Percentiles rank a stretch among this genome's conserved stretches.
phyloP scores from a whole-genome alignment of 2,329 filamentous ascomycete species.

The Fusarium newnesense region DNA sequence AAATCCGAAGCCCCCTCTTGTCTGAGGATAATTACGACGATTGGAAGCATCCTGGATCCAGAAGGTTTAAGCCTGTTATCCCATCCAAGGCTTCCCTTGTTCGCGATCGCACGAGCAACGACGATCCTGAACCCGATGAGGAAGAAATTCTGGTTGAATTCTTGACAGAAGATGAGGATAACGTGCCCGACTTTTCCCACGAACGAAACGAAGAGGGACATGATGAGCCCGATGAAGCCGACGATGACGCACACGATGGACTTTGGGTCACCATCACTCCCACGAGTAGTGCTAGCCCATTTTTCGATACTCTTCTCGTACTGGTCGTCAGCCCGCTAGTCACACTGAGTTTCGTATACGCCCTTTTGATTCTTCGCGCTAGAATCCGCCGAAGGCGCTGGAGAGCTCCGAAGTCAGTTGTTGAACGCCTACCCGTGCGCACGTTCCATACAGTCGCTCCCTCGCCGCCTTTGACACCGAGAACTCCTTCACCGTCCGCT shows the following conservation, averaged over 20 bases:
- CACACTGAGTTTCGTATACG: slow-evolving; percentile 92
- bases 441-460: slow-evolving; percentile 89
- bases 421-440: slow-evolving; percentile 92
- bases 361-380: slow-evolving; percentile 85
- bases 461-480: slow-evolving; percentile 63
- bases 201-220: slow-evolving; percentile 36
- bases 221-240: slow-evolving; percentile 28
- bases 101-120: neutral
- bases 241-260: slow-evolving; percentile 66
- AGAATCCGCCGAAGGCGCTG: slow-evolving; percentile 89
- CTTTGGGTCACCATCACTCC: slow-evolving; percentile 98
- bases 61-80: slow-evolving; percentile 16
- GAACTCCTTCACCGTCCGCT: slow-evolving; percentile 70
- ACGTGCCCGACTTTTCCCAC: slow-evolving; percentile 39
- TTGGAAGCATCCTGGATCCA: slow-evolving; percentile 9
- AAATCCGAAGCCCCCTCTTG: slow-evolving; percentile 28
- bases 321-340: slow-evolving; percentile 94
- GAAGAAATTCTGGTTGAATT: slow-evolving; percentile 36
- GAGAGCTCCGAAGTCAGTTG: slow-evolving; percentile 97
- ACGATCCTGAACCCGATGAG: slow-evolving; percentile 10
- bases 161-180: slow-evolving; percentile 42
- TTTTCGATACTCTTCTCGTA: slow-evolving; percentile 96
- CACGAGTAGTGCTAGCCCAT: slow-evolving; percentile 87
- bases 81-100: slow-evolving; percentile 9
- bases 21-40: slow-evolving; percentile 21